phyloP scores from a whole-genome alignment of 2,329 filamentous ascomycete genomes.

The Pseudogymnoascus sp. region DNA sequence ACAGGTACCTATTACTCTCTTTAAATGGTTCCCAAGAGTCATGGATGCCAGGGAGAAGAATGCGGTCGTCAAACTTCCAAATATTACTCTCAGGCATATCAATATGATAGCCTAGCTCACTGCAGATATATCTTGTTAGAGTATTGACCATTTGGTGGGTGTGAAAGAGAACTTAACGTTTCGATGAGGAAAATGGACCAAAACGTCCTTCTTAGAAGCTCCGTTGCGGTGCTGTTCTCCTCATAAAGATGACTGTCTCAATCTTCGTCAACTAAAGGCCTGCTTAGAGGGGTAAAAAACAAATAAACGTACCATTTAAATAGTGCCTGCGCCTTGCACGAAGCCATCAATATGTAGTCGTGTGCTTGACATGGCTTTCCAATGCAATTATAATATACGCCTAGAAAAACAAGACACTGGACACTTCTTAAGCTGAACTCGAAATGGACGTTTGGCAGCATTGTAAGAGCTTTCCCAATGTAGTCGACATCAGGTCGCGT shows the following conservation, averaged over 20 bases:
- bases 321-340: conserved; percentile 23
- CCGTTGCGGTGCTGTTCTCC: conserved; percentile 11
- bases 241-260: conserved; percentile 9
- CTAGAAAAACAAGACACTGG: neutral
- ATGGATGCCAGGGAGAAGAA: conserved; percentile 21
- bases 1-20: conserved; percentile 4
- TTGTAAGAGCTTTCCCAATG: conserved; percentile 10
- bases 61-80: conserved; percentile 24
- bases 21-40: conserved; percentile 21
- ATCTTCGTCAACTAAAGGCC: neutral
- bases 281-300: neutral
- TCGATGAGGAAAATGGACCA: conserved; percentile 25
- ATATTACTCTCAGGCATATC: conserved; percentile 24
- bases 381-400: neutral
- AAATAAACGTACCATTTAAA: conserved; percentile 16
- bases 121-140: neutral
- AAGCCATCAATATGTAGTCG: neutral
- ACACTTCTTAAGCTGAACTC: neutral
- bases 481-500: conserved; percentile 11
- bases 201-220: conserved; percentile 17
- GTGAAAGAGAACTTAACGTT: conserved; percentile 8
- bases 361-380: neutral
- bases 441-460: neutral
- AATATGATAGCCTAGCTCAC: conserved; percentile 24
- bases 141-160: neutral